Conservation (phyloP, 768 basidiomycete genomes). For the Kwoniella dejecticola region DNA sequence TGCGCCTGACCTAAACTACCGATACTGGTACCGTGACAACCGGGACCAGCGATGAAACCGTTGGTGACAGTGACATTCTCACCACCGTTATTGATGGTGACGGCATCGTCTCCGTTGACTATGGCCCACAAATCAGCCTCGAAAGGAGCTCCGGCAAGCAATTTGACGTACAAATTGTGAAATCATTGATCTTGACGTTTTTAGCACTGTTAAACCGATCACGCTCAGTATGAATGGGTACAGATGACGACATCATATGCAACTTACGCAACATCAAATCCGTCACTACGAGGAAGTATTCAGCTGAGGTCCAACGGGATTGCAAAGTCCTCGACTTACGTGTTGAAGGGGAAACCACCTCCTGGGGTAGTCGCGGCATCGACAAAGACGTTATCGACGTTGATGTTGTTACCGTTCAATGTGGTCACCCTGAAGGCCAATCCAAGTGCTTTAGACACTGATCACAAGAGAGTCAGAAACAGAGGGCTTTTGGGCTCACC, state of each 20-base stretch:
- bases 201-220: too few species aligned
- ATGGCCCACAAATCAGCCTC: background rate
- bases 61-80: conserved; percentile 60
- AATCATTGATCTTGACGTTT: conserved; percentile 41
- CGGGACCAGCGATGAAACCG: conserved; percentile 60
- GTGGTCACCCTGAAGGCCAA: conserved; percentile 41
- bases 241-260: background rate
- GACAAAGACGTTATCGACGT: conserved; percentile 35
- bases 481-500: conserved; percentile 46
- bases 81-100: conserved; percentile 61
- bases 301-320: background rate
- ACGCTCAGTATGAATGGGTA: too few species aligned
- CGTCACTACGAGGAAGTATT: conserved; percentile 23
- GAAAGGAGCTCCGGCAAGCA: too few species aligned
- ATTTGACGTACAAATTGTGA: conserved; percentile 52
- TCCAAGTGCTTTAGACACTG: background rate
- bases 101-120: conserved; percentile 61
- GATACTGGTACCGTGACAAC: conserved; percentile 61
- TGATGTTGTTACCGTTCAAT: conserved; percentile 43
- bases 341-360: conserved; percentile 43
- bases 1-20: conserved; percentile 60
- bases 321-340: too few species aligned
- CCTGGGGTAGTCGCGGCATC: conserved; percentile 30
- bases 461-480: background rate
- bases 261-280: conserved; percentile 37